phyloP scores from a whole-genome alignment of 441 rosid genomes.

The Codiaeum variegatum region DNA sequence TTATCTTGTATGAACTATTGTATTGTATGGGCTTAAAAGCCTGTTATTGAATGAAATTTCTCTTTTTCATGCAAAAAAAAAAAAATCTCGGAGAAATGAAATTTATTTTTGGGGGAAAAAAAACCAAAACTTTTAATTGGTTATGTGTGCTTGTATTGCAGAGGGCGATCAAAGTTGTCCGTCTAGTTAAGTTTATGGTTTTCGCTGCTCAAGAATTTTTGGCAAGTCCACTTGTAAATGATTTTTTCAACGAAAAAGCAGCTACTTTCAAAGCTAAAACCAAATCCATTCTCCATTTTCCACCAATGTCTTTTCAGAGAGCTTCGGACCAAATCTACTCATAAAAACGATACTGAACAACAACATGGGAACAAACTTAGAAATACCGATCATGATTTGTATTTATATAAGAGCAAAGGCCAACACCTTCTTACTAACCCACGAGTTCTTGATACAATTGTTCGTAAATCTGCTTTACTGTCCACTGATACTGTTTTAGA shows the following conservation, averaged over 20 bases:
- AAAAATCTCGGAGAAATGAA: too few species aligned
- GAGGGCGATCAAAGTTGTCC: too few species aligned
- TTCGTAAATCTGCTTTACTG: slow-evolving; percentile 38
- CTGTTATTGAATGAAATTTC: too few species aligned
- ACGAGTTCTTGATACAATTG: slow-evolving; percentile 66
- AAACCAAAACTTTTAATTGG: too few species aligned
- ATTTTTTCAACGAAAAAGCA: neutral
- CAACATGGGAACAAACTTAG: slow-evolving; percentile 8
- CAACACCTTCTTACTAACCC: slow-evolving; percentile 86
- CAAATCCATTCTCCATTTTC: slow-evolving; percentile 20
- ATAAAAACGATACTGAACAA: slow-evolving; percentile 11
- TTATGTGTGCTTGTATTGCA: too few species aligned
- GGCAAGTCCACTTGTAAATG: slow-evolving; percentile 9
- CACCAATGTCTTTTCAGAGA: slow-evolving; percentile 21
- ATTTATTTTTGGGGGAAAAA: too few species aligned
- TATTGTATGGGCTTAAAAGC: too few species aligned
- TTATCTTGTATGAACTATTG: too few species aligned
- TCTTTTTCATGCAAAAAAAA: too few species aligned
- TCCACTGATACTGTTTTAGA: slow-evolving; percentile 52
- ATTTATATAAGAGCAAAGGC: slow-evolving; percentile 74
- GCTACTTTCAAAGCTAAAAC: slow-evolving; percentile 17
- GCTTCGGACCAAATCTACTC: slow-evolving; percentile 27
- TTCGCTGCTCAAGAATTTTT: too few species aligned
- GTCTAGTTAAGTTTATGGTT: too few species aligned
- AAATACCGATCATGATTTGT: slow-evolving; percentile 24